phyloP scores from a whole-genome alignment of 2,329 filamentous ascomycete species.

The Phoma sp. region DNA sequence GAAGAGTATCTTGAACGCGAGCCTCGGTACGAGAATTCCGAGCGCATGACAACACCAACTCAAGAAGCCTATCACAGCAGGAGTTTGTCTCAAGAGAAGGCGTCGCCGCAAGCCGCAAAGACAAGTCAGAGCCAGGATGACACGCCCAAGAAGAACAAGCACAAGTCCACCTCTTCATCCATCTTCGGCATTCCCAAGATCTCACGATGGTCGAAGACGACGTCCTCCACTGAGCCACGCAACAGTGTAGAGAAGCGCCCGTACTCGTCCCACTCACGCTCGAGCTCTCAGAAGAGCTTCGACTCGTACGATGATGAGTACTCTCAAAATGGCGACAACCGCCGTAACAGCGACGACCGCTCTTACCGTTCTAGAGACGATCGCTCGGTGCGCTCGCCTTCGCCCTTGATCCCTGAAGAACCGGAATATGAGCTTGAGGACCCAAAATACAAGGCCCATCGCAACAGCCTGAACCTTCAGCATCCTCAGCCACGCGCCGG shows the following conservation, averaged over 20 bases:
- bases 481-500: conserved; percentile 79
- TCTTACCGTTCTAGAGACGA: conserved; percentile 18
- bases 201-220: conserved; percentile 97
- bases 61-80: conserved; percentile 55
- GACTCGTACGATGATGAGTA: conserved; percentile 64
- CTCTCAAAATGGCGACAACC: conserved; percentile 61
- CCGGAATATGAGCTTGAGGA: conserved; percentile 57
- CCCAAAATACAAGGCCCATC: conserved; percentile 81
- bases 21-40: conserved; percentile 64
- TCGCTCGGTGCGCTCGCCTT: conserved; percentile 42
- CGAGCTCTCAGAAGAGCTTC: conserved; percentile 69
- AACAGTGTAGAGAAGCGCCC: conserved; percentile 69
- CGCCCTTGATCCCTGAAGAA: conserved; percentile 62
- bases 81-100: conserved; percentile 42
- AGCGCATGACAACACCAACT: conserved; percentile 66
- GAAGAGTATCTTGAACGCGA: conserved; percentile 73
- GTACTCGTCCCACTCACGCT: conserved; percentile 65
- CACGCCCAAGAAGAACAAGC: conserved; percentile 78
- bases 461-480: conserved; percentile 79
- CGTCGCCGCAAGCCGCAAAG: conserved; percentile 61
- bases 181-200: conserved; percentile 80
- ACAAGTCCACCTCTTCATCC: conserved; percentile 83
- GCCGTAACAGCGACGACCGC: conserved; percentile 40
- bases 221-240: conserved; percentile 80
- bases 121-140: conserved; percentile 73